These are phyloP conservation scores for Pleurotus platypus DNA, from an alignment of 768 basidiomycete species.

Conservation along the genomic window DNA sequence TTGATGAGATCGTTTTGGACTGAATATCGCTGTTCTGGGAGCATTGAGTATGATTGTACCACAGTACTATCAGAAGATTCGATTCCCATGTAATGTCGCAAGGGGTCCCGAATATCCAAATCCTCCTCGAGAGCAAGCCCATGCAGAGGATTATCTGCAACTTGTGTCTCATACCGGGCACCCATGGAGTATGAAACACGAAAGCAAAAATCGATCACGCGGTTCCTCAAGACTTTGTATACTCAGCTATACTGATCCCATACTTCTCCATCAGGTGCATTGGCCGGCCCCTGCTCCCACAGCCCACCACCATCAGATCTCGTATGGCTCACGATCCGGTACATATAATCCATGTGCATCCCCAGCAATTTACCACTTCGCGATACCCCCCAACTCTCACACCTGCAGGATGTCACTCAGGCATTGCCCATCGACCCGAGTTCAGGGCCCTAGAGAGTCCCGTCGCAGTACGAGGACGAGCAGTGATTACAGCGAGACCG, in stretches of 20 bases:
- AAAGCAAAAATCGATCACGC: background rate
- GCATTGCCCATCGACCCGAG: background rate
- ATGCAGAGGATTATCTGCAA: constrained; percentile 7
- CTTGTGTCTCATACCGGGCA: background rate
- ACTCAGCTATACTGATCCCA: background rate
- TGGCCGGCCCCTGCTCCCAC: background rate
- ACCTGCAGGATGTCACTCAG: background rate
- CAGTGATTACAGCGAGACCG: background rate
- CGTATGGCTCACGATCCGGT: background rate
- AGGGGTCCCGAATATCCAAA: constrained; percentile 54
- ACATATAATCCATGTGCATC: background rate
- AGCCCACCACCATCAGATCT: constrained; percentile 4
- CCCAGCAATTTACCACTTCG: background rate
- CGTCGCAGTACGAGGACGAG: background rate
- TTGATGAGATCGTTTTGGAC: constrained; percentile 43
- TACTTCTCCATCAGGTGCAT: constrained; percentile 3
- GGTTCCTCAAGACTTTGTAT: too few species aligned
- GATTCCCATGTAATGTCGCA: constrained; percentile 52
- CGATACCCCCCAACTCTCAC: background rate
- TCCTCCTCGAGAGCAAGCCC: constrained; percentile 49
- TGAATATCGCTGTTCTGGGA: constrained; percentile 55
- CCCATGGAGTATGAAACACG: background rate
- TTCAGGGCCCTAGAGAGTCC: constrained; percentile 1
- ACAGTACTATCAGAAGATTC: constrained; percentile 27
- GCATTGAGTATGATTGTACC: constrained; percentile 25